Evolutionary conservation across 2,329 filamentous ascomycete genomes (phyloP), one percentile per base, ranked within the genome.

Genomic region (Fusarium irregulare): DNA sequence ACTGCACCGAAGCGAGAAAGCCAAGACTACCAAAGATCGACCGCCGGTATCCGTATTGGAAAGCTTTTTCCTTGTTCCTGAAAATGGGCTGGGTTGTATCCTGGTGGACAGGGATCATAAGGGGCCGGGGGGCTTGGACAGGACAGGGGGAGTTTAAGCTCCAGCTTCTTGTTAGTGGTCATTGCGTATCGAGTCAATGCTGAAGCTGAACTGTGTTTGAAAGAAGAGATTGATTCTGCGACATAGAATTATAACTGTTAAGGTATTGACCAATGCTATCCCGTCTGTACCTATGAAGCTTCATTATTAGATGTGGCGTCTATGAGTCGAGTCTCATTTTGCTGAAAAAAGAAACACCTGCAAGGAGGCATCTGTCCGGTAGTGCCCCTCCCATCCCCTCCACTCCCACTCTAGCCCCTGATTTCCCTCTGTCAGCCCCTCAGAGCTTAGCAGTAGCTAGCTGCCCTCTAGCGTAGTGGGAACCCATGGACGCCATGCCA

Each of bases 21-120:
- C 58, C 59, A 58, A 61, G 59, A 47, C 30, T 37, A 59, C 16
- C 16, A 20, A 48, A 32, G 54, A 40, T 65, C 56, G 58, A 40
- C 62, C 28, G 20, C 63, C 37, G 30, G 50, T 64, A 48, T 48
- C 58, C 44, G 37, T 56, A 47, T 60, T 55, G 20, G 13, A 53
- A 70, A 57, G 20, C 47, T 55, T 68, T 68, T 54, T 54, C 46
- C 49, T 45, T 21, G 68, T 70, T 65, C 59, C 59, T 65, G 44
- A 44, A 54, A 71, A 56, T 60, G 30, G 55, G 21, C 55, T 41
- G 51, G 68, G 57, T 12, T 48, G 47, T 58, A 60, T 48, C 65
- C 45, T 53, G 53, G 59, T 68, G 67, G 55, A 14, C 56, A 68
- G 55, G 63, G 67, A 49, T 56, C 47, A 27, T 57, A 70, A 67